Conservation (phyloP, 2,329 filamentous ascomycete genomes). For the Penicillium sp. region DNA sequence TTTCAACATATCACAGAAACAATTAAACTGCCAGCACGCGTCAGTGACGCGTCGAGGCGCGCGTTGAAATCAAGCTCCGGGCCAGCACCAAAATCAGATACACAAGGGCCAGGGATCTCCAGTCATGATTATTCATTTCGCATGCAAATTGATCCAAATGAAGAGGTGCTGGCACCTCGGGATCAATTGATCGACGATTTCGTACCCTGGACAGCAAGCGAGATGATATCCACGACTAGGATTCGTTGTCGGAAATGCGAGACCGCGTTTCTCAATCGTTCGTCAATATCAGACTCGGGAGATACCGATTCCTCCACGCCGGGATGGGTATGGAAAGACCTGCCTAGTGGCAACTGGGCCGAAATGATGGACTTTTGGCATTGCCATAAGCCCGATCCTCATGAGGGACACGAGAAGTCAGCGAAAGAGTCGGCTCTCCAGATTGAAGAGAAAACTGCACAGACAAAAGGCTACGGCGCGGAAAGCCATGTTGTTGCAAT, state of each 20-base stretch:
- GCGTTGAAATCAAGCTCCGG: conserved; percentile 16
- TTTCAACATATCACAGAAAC: conserved; percentile 31
- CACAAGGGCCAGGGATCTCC: neutral
- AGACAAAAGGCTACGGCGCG: conserved; percentile 75
- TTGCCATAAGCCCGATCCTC: conserved; percentile 78
- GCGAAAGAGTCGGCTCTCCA: conserved; percentile 32
- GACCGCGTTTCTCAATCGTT: neutral
- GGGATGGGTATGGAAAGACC: conserved; percentile 74
- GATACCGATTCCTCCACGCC: neutral
- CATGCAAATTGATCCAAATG: conserved; percentile 48
- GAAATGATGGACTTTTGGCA: conserved; percentile 99
- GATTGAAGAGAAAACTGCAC: conserved; percentile 48
- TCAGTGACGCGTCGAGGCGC: conserved; percentile 28
- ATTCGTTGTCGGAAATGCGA: conserved; percentile 41
- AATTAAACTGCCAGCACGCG: conserved; percentile 48
- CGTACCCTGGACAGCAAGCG: conserved; percentile 39
- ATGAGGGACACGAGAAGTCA: conserved; percentile 44
- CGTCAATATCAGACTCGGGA: neutral
- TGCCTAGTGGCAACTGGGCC: conserved; percentile 96
- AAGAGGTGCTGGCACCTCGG: conserved; percentile 11
- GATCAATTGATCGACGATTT: conserved; percentile 33
- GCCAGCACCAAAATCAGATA: neutral
- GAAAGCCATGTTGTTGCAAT: conserved; percentile 67
- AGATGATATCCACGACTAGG: conserved; percentile 33
- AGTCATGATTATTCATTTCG: conserved; percentile 51